Evolutionary conservation across 805 yeast species (phyloP), one percentile per base, ranked within the genome.

Genomic region (Ogataea methylovora): DNA sequence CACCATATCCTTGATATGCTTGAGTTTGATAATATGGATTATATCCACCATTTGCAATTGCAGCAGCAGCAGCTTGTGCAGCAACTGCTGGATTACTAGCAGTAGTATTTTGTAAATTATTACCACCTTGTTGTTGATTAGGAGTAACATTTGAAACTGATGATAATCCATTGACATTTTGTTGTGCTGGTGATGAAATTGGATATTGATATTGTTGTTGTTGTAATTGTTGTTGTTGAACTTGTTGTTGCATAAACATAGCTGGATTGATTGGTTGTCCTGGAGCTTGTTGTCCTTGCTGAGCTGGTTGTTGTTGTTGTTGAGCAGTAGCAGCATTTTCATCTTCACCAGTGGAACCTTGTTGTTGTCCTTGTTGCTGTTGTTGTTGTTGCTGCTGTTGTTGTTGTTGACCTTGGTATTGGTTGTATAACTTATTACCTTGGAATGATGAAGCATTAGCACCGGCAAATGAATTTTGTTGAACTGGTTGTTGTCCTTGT

Each of bases 351-450:
- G n/a, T n/a, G n/a, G n/a, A n/a, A n/a, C n/a, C 18, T 22, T 39
- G 14, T 20, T 43, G 33, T 30, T 40, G 31, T 37, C 33, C 37
- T 10, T 21, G 36, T 27, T 35, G 37, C 24, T 29, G 49, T 17
- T 15, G 22, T 18, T 34, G 28, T 8, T n/a, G 27, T 16, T 22
- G 27, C 15, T 29, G 30, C 13, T 22, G 24, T 8, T 29, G 32
- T n/a, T 42, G 30, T 30, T 40, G 31, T 30, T 41, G 46, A 32
- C 44, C 46, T 23, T 51, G 54, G 39, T 49, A 48, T 33, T 50
- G 53, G 41, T 44, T 46, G 37, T 52, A 51, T 27, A 50, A 40
- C 41, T 52, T 48, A 34, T 42, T 48, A 7, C 12, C 11, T 40
- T 45, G 55, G 46, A 37, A 45, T 4, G 11, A 27, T 7, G 48